phyloP scores from a whole-genome alignment of 208 protist genomes.

The Trypanosoma rangeli region DNA sequence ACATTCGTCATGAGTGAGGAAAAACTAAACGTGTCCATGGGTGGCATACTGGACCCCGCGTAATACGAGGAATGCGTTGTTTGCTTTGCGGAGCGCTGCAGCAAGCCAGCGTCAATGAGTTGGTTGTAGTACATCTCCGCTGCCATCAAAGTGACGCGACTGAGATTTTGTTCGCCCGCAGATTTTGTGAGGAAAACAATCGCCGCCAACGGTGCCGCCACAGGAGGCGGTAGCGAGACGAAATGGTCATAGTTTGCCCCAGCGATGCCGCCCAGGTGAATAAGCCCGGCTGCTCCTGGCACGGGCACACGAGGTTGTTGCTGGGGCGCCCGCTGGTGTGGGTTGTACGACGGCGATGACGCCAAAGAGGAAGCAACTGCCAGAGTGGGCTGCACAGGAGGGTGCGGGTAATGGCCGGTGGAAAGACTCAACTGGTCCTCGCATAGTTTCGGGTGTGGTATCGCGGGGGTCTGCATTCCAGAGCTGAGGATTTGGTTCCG shows the following conservation, averaged over 20 bases:
- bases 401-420: background rate
- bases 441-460: background rate
- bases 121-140: conserved; percentile 84
- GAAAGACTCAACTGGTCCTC: background rate
- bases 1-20: conserved; percentile 86
- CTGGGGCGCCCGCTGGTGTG: background rate
- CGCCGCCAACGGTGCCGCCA: conserved; percentile 70
- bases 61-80: background rate
- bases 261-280: background rate
- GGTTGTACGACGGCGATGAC: conserved; percentile 19
- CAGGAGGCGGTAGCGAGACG: conserved; percentile 55
- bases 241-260: conserved; percentile 27
- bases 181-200: conserved; percentile 89
- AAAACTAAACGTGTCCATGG: conserved; percentile 89
- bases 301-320: background rate
- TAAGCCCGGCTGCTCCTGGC: background rate
- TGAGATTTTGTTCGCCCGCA: conserved; percentile 83
- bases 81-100: conserved; percentile 28
- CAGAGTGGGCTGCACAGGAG: conserved; percentile 14
- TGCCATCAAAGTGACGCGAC: conserved; percentile 73
- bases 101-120: conserved; percentile 65
- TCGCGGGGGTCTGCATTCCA: background rate
- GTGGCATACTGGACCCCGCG: conserved; percentile 36
- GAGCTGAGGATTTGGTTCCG: background rate
- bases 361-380: conserved; percentile 4